Evolutionary conservation across 257 asterid genomes (phyloP), one percentile per base, ranked within the genome.

Genomic region (Thymus quinquecostatus): DNA sequence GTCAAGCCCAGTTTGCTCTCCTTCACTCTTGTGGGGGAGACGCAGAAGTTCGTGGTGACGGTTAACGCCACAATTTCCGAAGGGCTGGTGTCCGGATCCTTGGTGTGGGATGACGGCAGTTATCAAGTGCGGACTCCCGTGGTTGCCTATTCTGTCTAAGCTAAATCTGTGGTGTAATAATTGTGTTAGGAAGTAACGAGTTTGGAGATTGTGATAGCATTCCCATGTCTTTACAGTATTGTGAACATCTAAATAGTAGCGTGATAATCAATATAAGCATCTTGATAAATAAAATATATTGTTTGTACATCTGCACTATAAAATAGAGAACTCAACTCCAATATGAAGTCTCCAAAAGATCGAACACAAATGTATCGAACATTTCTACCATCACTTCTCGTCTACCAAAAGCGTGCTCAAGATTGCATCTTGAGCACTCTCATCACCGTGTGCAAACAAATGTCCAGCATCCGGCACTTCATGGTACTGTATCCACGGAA

Each of bases 401-500:
- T 79, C 84, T 1, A 28, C 32, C 75, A 90, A 68, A 66, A 90
- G 86, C 41, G 85, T 13, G 33, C 54, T 81, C 54, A 82, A 75
- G 65, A 88, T 83, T 65, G 71, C 81, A 60, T 82, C 85, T 69
- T 59, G 76, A 14, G 40, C 9, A 48, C 27, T 62, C 49, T 64
- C 69, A 60, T 50, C 81, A 56, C 47, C 81, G 14, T 14, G 32
- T 10, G 69, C 43, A 40, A 83, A 72, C 62, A 80, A 60, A 75
- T 83, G 88, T 34, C 88, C 85, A 11, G 82, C 85, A 47, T 80
- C 70, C 6, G 80, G 68, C 55, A 75, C 2, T 74, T 80, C 83
- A 47, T 80, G 83, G 80, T 77, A 80, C 6, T 72, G 71, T 66
- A 78, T 75, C 97, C 97, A 90, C 6, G 89, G 83, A 62, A 85